Conservation (phyloP, 106 monocot genomes). For the Cymbidium sinense region DNA sequence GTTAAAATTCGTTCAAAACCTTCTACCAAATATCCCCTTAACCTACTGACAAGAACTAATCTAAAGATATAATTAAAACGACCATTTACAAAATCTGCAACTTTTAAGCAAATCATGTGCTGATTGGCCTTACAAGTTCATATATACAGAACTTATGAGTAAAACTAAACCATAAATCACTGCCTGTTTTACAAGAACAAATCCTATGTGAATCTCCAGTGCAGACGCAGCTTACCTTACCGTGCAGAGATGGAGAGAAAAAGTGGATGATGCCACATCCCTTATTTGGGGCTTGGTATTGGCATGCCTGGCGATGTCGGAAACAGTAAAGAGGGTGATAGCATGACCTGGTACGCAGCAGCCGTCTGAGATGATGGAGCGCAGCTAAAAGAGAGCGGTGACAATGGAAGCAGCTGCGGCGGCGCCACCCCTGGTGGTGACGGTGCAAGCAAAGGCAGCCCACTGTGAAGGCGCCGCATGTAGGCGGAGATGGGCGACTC, state of each 20-base stretch:
- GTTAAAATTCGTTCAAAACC: no score
- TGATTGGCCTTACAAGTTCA: neutral
- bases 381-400: conserved; percentile 1
- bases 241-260: neutral
- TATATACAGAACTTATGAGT: neutral
- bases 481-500: conserved; percentile 12
- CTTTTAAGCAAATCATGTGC: neutral
- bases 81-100: neutral
- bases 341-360: neutral
- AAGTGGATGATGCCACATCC: neutral
- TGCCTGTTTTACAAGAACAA: neutral
- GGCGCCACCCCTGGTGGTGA: neutral
- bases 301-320: neutral
- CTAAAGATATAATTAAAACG: neutral
- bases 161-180: neutral
- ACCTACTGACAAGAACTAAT: neutral
- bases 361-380: conserved; percentile 5
- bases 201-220: conserved; percentile 4
- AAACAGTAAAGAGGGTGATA: neutral
- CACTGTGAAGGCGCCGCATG: conserved; percentile 12
- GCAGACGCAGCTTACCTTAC: neutral
- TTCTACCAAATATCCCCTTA: neutral
- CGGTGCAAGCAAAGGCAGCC: neutral
- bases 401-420: conserved; percentile 5
- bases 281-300: conserved; percentile 10